phyloP scores from a whole-genome alignment of 805 yeast species.

The Myxozyma melibiosi region DNA sequence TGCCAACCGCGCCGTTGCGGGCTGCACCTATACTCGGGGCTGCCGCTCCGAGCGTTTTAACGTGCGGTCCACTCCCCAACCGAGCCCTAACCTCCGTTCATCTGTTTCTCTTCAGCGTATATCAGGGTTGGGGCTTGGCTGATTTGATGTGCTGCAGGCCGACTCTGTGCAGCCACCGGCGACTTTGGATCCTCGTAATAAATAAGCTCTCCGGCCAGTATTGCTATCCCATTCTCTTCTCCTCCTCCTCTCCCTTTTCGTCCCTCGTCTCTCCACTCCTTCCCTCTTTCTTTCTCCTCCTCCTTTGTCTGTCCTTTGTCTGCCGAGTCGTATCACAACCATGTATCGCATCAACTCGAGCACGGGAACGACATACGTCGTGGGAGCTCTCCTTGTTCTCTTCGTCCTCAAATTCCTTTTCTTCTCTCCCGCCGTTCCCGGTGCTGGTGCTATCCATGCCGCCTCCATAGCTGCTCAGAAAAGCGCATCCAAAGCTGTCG shows the following conservation, averaged over 20 bases:
- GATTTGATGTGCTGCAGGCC: too few relatives aligned
- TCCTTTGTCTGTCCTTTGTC: not conserved
- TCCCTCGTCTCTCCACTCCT: too few relatives aligned
- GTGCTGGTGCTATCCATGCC: conserved; percentile 5
- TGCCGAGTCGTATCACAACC: not conserved
- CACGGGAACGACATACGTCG: conserved; percentile 25
- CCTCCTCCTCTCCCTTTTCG: not conserved
- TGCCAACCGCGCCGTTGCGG: too few relatives aligned
- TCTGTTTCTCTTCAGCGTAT: too few relatives aligned
- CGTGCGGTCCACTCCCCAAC: too few relatives aligned
- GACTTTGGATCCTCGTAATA: too few relatives aligned
- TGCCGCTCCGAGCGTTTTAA: too few relatives aligned
- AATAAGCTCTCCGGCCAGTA: too few relatives aligned
- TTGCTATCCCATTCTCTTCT: conserved; percentile 4
- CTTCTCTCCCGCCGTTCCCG: conserved; percentile 13
- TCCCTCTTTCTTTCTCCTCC: not conserved
- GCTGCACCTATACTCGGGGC: too few relatives aligned
- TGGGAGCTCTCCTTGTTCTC: conserved; percentile 32
- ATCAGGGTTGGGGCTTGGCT: too few relatives aligned
- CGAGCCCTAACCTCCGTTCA: too few relatives aligned
- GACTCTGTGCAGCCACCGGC: too few relatives aligned
- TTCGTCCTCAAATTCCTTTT: conserved; percentile 32
- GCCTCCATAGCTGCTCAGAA: conserved; percentile 6
- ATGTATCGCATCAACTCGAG: conserved; percentile 25
- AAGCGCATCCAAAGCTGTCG: conserved; percentile 5